These are phyloP conservation scores for Candida sp. DNA, from an alignment of 1,139 yeast genomes.

Conservation along the genomic window DNA sequence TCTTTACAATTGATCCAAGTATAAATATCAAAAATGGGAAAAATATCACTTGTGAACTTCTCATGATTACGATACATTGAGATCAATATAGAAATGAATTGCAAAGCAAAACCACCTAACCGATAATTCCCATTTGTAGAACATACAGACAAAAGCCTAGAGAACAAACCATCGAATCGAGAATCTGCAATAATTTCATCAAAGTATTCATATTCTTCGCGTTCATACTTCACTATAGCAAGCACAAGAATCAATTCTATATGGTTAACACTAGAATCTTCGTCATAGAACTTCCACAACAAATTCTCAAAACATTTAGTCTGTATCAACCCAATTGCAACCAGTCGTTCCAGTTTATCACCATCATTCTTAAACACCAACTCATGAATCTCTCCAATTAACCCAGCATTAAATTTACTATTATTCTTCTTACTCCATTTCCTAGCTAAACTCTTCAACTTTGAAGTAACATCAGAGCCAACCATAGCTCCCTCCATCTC, in stretches of 20 bases:
- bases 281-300: constrained; percentile 5
- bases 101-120: neutral
- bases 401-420: neutral
- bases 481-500: neutral
- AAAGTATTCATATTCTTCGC: neutral
- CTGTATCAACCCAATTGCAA: neutral
- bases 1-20: neutral
- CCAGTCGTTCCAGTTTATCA: neutral
- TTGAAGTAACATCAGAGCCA: neutral
- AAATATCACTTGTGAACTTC: neutral
- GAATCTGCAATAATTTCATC: neutral
- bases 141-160: constrained; percentile 1
- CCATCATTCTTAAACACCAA: neutral
- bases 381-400: neutral
- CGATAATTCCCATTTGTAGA: neutral
- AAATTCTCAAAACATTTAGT: constrained; percentile 1
- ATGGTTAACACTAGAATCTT: constrained; percentile 5
- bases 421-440: neutral
- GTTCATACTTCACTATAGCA: neutral
- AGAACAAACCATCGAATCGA: neutral
- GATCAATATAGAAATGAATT: neutral
- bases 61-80: neutral
- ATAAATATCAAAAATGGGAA: neutral
- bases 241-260: constrained; percentile 4
- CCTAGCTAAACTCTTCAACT: neutral